phyloP scores from a whole-genome alignment of 2,329 filamentous ascomycete genomes.

The Xylaria hypoxylon region DNA sequence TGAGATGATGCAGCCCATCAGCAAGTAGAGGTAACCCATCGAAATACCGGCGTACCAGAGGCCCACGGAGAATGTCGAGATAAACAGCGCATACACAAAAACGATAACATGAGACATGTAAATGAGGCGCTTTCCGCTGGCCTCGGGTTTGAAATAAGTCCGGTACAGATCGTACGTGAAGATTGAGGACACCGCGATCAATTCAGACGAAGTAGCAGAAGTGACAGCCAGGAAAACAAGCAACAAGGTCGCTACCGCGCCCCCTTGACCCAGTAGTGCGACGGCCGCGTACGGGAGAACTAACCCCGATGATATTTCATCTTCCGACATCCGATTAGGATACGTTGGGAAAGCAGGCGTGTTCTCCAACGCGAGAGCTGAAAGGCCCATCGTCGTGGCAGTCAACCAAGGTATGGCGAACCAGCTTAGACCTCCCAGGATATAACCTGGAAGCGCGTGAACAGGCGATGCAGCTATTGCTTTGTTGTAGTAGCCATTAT shows the following conservation, averaged over 20 bases:
- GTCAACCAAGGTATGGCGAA: slow-evolving; percentile 93
- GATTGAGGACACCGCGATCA: slow-evolving; percentile 90
- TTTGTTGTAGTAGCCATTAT: slow-evolving; percentile 94
- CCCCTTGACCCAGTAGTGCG: slow-evolving; percentile 82
- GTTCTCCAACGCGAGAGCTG: slow-evolving; percentile 82
- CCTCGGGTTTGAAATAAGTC: slow-evolving; percentile 83
- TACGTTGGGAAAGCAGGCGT: slow-evolving; percentile 79
- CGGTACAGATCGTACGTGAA: slow-evolving; percentile 91
- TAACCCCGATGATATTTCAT: slow-evolving; percentile 83
- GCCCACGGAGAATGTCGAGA: slow-evolving; percentile 82
- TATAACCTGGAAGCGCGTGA: slow-evolving; percentile 87
- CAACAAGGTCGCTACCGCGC: slow-evolving; percentile 80
- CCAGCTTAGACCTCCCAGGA: slow-evolving; percentile 87
- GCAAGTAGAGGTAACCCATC: slow-evolving; percentile 89
- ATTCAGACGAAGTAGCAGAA: slow-evolving; percentile 81
- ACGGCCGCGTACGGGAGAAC: slow-evolving; percentile 89
- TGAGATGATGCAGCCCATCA: slow-evolving; percentile 93
- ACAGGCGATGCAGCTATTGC: slow-evolving; percentile 89
- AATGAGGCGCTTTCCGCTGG: slow-evolving; percentile 80
- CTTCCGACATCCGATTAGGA: slow-evolving; percentile 75
- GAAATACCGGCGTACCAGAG: slow-evolving; percentile 79
- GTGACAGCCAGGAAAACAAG: slow-evolving; percentile 94
- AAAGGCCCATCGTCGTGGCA: slow-evolving; percentile 88
- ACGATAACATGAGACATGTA: slow-evolving; percentile 83
- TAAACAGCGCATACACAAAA: slow-evolving; percentile 76